Evolutionary conservation across 2,329 filamentous ascomycete species (phyloP).

Genomic region (Botrytis sinoallii): DNA sequence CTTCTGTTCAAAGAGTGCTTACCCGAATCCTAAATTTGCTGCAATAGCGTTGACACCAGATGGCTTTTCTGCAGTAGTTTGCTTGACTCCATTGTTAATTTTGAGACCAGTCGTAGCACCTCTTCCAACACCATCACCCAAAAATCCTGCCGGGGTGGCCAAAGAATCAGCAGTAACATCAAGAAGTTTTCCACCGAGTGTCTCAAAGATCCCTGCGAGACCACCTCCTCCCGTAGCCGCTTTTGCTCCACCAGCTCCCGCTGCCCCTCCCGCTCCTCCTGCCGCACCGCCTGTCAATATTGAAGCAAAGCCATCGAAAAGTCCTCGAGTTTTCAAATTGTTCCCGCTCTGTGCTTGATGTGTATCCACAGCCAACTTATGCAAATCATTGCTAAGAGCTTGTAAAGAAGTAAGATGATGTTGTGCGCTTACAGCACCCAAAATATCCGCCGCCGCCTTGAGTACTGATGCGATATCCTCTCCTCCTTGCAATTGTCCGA

Average conservation of each 20-base stretch:
- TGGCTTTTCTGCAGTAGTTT: conserved; percentile 12
- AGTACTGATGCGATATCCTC: conserved; percentile 1
- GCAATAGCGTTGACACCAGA: conserved; percentile 10
- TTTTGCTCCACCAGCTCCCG: background rate
- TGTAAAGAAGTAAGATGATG: conserved; percentile 12
- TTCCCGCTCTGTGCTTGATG: background rate
- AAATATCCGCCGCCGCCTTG: conserved; percentile 2
- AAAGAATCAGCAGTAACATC: conserved; percentile 3
- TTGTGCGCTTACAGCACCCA: conserved; percentile 7
- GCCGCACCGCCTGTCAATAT: background rate
- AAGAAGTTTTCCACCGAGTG: background rate
- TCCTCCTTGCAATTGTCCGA: conserved; percentile 1
- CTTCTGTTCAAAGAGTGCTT: background rate
- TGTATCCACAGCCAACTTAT: conserved; percentile 1
- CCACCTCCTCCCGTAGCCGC: background rate
- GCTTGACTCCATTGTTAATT: conserved; percentile 11
- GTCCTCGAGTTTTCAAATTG: background rate
- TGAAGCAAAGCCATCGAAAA: background rate
- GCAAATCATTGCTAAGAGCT: conserved; percentile 16
- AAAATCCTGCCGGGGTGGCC: background rate
- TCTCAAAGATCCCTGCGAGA: background rate
- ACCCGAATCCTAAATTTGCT: conserved; percentile 16
- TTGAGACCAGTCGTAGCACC: conserved; percentile 17
- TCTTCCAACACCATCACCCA: conserved; percentile 17
- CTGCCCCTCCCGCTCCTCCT: background rate